Evolutionary conservation across 805 yeast species (phyloP).

Genomic region (Teunomyces gatunensis): DNA sequence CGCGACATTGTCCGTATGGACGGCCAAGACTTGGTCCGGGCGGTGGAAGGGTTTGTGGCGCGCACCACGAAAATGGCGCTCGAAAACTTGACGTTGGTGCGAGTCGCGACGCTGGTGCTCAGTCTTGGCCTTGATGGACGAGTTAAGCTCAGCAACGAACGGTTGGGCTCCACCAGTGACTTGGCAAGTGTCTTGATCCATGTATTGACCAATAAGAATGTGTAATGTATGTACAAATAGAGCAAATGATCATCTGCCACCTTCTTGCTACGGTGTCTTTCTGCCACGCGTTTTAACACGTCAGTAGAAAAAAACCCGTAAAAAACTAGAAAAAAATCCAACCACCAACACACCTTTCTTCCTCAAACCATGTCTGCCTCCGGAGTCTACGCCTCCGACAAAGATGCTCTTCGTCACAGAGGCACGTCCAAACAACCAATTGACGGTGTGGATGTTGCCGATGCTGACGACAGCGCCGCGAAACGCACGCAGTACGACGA

Average conservation of each 20-base stretch:
- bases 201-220: background rate
- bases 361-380: slow-evolving; percentile 22
- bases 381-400: slow-evolving; percentile 16
- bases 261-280: background rate
- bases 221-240: background rate
- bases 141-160: slow-evolving; percentile 13
- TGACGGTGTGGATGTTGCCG: slow-evolving; percentile 1
- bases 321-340: background rate
- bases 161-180: background rate
- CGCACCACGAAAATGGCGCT: slow-evolving; percentile 19
- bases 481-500: slow-evolving; percentile 25
- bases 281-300: slow-evolving; percentile 5
- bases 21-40: slow-evolving; percentile 9
- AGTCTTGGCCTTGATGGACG: slow-evolving; percentile 23
- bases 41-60: slow-evolving; percentile 19
- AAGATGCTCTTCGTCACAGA: slow-evolving; percentile 19
- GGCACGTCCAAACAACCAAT: slow-evolving; percentile 6
- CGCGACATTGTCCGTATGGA: slow-evolving; percentile 14
- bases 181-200: background rate
- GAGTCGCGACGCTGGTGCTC: slow-evolving; percentile 17
- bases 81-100: slow-evolving; percentile 17
- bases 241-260: background rate
- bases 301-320: background rate
- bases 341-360: slow-evolving; percentile 3
- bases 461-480: slow-evolving; percentile 7